These are phyloP conservation scores for Dactylella cylindrospora DNA, from an alignment of 2,329 filamentous ascomycete genomes.

Conservation along the genomic window DNA sequence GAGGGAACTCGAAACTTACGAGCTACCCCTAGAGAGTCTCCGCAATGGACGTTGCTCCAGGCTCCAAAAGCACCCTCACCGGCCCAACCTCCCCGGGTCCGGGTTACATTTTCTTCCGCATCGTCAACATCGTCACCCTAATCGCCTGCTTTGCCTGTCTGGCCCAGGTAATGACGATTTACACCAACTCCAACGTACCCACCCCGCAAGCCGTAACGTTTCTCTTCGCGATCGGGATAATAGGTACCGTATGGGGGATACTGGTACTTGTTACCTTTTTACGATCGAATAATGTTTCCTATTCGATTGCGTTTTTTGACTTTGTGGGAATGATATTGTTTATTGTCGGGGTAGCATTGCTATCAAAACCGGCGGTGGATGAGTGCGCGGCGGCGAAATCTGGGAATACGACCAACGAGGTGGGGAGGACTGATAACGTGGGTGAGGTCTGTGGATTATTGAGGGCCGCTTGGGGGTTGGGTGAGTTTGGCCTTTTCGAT, in stretches of 20 bases:
- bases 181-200: slow-evolving; percentile 8
- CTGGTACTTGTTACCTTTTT: slow-evolving; percentile 27
- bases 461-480: slow-evolving; percentile 34
- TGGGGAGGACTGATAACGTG: slow-evolving; percentile 8
- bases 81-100: slow-evolving; percentile 23
- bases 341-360: slow-evolving; percentile 32
- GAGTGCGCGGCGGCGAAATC: slow-evolving; percentile 32
- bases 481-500: slow-evolving; percentile 3
- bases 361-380: slow-evolving; percentile 34
- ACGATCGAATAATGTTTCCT: slow-evolving; percentile 33
- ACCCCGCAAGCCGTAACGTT: slow-evolving; percentile 19
- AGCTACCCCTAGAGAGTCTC: no score
- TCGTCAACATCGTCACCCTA: slow-evolving; percentile 30
- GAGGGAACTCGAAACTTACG: no score
- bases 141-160: slow-evolving; percentile 34
- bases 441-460: slow-evolving; percentile 20
- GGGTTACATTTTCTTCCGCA: slow-evolving; percentile 39
- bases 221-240: slow-evolving; percentile 38
- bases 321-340: slow-evolving; percentile 34
- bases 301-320: slow-evolving; percentile 30
- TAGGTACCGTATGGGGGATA: slow-evolving; percentile 37
- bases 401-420: slow-evolving; percentile 10
- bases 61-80: slow-evolving; percentile 21
- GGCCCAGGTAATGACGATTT: slow-evolving; percentile 31
- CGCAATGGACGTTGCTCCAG: slow-evolving; percentile 38